A percentile compares a stretch with the other conserved stretches of the same genome.
Evolutionary conservation across 2,329 filamentous ascomycete genomes (phyloP).

Genomic region (Xylariales sp.): DNA sequence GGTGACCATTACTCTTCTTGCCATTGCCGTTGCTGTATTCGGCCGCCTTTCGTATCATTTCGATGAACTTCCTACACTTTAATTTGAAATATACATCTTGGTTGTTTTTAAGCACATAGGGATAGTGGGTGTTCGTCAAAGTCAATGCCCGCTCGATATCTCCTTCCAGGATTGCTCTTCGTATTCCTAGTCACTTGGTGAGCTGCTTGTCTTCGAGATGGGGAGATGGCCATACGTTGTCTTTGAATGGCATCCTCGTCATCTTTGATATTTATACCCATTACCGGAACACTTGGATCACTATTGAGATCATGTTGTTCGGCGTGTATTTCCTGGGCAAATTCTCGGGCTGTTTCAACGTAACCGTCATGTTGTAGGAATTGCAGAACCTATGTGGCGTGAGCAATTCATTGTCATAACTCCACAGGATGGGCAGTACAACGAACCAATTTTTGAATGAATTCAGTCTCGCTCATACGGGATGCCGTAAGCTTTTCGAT

Average conservation of each 20-base stretch:
- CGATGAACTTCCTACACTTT: slow-evolving; percentile 90
- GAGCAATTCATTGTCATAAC: slow-evolving; percentile 24
- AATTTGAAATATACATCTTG: slow-evolving; percentile 89
- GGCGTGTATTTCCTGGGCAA: slow-evolving; percentile 81
- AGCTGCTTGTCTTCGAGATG: background rate
- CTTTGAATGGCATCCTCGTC: slow-evolving; percentile 88
- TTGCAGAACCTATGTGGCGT: slow-evolving; percentile 70
- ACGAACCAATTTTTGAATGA: slow-evolving; percentile 82
- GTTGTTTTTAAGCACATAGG: slow-evolving; percentile 81
- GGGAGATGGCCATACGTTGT: slow-evolving; percentile 71
- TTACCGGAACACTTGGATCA: slow-evolving; percentile 63
- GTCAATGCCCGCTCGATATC: slow-evolving; percentile 93
- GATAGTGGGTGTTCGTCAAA: slow-evolving; percentile 81
- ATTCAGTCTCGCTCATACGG: slow-evolving; percentile 75
- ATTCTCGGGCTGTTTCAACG: slow-evolving; percentile 89
- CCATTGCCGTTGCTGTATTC: slow-evolving; percentile 67
- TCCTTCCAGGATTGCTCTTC: slow-evolving; percentile 86
- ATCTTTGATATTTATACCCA: slow-evolving; percentile 76
- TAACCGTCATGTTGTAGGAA: slow-evolving; percentile 96
- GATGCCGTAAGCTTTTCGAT: slow-evolving; percentile 69
- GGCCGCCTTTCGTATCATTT: slow-evolving; percentile 85
- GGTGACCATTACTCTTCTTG: slow-evolving; percentile 55
- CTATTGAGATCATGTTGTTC: slow-evolving; percentile 78
- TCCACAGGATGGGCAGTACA: background rate
- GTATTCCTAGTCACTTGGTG: slow-evolving; percentile 72